Percentiles rank a stretch among this genome's conserved stretches.
phyloP scores from a whole-genome alignment of 805 yeast species.

The Clavispora asparagi region DNA sequence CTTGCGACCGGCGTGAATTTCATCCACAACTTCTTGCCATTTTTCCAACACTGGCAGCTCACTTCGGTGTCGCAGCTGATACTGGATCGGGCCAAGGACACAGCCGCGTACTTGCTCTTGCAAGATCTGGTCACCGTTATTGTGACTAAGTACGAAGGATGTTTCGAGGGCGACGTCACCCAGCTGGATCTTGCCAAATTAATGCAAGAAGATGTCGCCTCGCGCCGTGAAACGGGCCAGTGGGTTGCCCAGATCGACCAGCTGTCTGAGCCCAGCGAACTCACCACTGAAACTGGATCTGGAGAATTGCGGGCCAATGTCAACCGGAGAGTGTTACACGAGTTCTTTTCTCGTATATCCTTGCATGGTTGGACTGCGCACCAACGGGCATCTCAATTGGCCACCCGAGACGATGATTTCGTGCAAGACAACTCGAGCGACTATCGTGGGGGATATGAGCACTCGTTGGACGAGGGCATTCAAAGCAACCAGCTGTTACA shows the following conservation, averaged over 20 bases:
- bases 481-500: constrained; percentile 3
- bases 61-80: constrained; percentile 11
- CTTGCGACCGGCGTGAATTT: constrained; percentile 43
- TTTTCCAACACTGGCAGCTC: constrained; percentile 41
- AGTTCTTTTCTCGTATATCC: constrained; percentile 23
- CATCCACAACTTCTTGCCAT: constrained; percentile 40
- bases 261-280: background rate
- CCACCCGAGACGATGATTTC: background rate
- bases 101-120: constrained; percentile 29
- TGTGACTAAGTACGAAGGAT: constrained; percentile 24
- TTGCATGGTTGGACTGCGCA: constrained; percentile 22
- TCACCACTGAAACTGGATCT: background rate
- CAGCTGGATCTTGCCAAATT: constrained; percentile 16
- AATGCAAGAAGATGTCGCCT: constrained; percentile 20
- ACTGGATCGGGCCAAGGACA: constrained; percentile 18
- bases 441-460: background rate
- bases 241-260: constrained; percentile 25
- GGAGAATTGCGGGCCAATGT: constrained; percentile 2
- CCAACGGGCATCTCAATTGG: background rate
- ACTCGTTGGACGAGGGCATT: constrained; percentile 4
- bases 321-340: constrained; percentile 18
- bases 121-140: constrained; percentile 20
- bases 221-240: constrained; percentile 18
- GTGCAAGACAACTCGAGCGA: background rate
- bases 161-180: constrained; percentile 17